Base-by-base conservation (phyloP, 176 grass and related monocot species). In the Oryza punctata region DNA sequence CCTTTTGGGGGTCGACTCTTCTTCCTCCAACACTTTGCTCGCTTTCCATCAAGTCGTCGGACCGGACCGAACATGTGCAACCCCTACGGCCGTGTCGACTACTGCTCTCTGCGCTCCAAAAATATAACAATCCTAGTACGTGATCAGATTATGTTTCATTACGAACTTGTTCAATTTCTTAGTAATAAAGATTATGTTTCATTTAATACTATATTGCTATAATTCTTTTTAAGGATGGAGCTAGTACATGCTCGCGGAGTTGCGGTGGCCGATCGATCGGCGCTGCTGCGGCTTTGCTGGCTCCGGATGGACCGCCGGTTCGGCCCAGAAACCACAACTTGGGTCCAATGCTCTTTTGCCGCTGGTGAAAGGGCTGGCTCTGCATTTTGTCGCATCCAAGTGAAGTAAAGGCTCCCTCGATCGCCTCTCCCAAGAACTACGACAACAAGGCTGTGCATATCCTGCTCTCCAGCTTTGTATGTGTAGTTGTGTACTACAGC, bases 321-420 rank as follows among this genome's bases (percentile, higher is more conserved):
- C 75, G n/a, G 35, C 35, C 32, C 35, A 19, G 40, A 43, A 44
- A 27, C 4, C 1, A 27, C 75, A 16, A 1, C 7, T 38, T 38
- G 45, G 59, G 6, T 57, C 59, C 35, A 27, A 27, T n/a, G 35
- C 75, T 65, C 75, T 78, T 63, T 65, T 19, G 59, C 57, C 59
- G 35, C 33, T 65, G 52, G 33, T 21, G 59, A 76, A 76, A 77
- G 52, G 74, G 50, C 59, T 23, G 35, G 21, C 75, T 78, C 75
- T 44, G 59, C 59, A 43, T 63, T 78, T 78, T 64, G 59, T 78
- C 75, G 30, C 52, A 38, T 76, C 73, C 74, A 25, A 38, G 50
- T 2, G n/a, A 24, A 75, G 28, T 28, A 27, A 61, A 61, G 57
- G 19, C 8, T 61, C 57, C 10, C 57, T 10, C 19, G 57, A 61